Base-by-base conservation (phyloP, 2,329 filamentous ascomycete genomes). In the Penicillium sp. region DNA sequence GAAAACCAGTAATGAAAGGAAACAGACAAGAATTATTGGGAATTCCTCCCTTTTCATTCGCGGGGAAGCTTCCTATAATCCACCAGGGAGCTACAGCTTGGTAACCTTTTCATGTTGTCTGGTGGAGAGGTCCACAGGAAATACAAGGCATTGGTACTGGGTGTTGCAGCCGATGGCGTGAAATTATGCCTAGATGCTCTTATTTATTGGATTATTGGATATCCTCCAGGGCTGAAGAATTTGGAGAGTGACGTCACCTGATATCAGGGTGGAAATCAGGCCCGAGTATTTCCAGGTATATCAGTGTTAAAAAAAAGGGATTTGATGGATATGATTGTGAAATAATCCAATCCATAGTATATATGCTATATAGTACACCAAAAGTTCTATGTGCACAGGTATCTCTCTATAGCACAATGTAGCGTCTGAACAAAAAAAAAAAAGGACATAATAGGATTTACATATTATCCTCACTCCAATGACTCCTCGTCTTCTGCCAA, bases 381-480 rank as follows among this genome's bases (percentile, higher is more conserved):
- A 26, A 44, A 31, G 12, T 42, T 53, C 43, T 53, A 53, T 53
- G 36, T 53, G 43, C 50, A 44, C 31, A 44, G 38, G 31, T 44
- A 50, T 44, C 31, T 50, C n/a, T 30, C 46, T 50, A 37, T 30
- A 30, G 49, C 40, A 45, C 38, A 44, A 25, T 28, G 38, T 42
- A 43, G 30, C 7, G 9, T 41, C 17, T 28, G 28, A 41, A 50
- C 16, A 12, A 35, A 16, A 8, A 16, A 22, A 35, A 8, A 43
- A 12, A 14, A 26, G 16, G 8, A 17, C 28, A 42, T 33, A 16
- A 16, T 1, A 19, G 5, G 40, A 9, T 37, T 55, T 68, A 77
- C 69, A 76, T 70, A 46, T 73, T 77, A 70, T 82, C 80, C 65
- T 82, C 80, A 61, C 77, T 71, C 75, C 77, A 80, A 54, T 75